Evolutionary conservation across 495 filamentous ascomycete species (phyloP).

Genomic region (Penicillium cinerascens): DNA sequence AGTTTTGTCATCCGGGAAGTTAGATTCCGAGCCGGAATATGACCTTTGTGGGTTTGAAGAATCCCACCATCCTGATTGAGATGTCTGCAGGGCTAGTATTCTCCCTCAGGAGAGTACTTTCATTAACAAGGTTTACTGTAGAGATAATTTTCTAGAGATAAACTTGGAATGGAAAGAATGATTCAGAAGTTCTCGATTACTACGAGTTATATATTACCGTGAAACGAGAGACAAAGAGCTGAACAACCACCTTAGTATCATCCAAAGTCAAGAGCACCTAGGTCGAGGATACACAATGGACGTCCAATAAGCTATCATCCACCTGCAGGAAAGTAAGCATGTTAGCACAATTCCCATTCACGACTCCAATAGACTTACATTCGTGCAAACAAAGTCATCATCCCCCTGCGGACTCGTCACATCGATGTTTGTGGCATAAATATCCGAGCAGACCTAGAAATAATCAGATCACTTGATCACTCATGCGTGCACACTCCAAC

Average conservation of each 20-base stretch:
- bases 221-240: too few species aligned
- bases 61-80: background rate
- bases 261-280: conserved; percentile 19
- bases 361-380: conserved; percentile 34
- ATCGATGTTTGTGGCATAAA: conserved; percentile 48
- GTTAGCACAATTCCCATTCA: background rate
- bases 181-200: too few species aligned
- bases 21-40: background rate
- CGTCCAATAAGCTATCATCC: conserved; percentile 35
- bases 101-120: too few species aligned
- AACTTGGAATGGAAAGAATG: too few species aligned
- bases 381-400: conserved; percentile 49
- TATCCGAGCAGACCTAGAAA: conserved; percentile 48
- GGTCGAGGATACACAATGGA: conserved; percentile 36
- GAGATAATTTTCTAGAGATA: too few species aligned
- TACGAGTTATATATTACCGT: too few species aligned
- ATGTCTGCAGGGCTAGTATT: too few species aligned
- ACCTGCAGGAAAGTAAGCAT: conserved; percentile 21
- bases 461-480: background rate
- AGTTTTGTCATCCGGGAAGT: conserved; percentile 11
- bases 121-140: too few species aligned
- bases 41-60: background rate
- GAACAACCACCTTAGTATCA: too few species aligned
- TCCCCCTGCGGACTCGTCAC: conserved; percentile 50
- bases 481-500: conserved; percentile 1